A percentile compares a stretch with the other conserved stretches of the same genome.
phyloP scores from a whole-genome alignment of 2,329 filamentous ascomycete species.

The Ilyonectria destructans region DNA sequence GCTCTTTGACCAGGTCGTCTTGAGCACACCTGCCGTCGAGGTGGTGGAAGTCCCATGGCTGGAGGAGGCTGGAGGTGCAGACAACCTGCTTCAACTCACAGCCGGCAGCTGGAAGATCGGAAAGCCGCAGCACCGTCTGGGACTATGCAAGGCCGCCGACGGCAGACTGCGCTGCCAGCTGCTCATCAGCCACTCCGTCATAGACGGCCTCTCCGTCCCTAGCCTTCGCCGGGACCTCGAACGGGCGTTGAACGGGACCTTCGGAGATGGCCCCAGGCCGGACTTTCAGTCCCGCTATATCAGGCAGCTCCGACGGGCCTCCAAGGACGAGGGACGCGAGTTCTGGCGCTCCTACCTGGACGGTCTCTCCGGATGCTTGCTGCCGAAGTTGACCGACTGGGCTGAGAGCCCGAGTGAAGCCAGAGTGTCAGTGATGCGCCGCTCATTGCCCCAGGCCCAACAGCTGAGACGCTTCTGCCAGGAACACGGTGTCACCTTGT shows the following conservation, averaged over 20 bases:
- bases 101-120: not conserved
- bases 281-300: conserved; percentile 8
- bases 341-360: conserved; percentile 7
- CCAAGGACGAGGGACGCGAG: conserved; percentile 4
- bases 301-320: not conserved
- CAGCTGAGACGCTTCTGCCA: conserved; percentile 29
- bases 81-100: conserved; percentile 4
- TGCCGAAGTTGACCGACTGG: conserved; percentile 16
- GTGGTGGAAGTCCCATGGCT: conserved; percentile 13
- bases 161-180: conserved; percentile 25
- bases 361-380: conserved; percentile 12
- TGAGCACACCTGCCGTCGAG: conserved; percentile 11
- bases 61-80: not conserved
- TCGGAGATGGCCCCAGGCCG: not conserved
- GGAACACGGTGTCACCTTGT: conserved; percentile 28
- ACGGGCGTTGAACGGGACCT: not conserved
- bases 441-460: conserved; percentile 12
- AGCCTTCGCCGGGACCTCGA: conserved; percentile 10
- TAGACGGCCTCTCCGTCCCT: conserved; percentile 18
- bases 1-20: conserved; percentile 18
- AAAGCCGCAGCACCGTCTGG: conserved; percentile 20
- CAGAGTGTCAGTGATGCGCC: conserved; percentile 2
- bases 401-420: not conserved
- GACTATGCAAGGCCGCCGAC: conserved; percentile 13
- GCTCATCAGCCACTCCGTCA: conserved; percentile 25